Evolutionary conservation across 2,329 filamentous ascomycete genomes (phyloP).

Genomic region (Elsinoe australis): DNA sequence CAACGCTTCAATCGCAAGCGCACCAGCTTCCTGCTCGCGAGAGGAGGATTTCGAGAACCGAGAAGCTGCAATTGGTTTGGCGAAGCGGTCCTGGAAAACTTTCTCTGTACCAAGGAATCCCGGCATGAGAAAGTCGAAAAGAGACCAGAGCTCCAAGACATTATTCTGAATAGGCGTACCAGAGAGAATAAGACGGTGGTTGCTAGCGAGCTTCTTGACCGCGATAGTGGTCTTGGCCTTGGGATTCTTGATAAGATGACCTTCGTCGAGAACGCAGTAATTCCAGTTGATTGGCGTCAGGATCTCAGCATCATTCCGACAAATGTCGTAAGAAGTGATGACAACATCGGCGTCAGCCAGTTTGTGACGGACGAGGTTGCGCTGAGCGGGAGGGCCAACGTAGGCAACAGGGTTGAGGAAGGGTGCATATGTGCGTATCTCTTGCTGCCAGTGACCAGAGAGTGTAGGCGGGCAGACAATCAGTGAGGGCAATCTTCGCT

Average conservation of each 20-base stretch:
- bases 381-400: conserved; percentile 78
- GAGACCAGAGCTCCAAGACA: conserved; percentile 90
- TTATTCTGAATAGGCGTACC: conserved; percentile 98
- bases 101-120: conserved; percentile 94
- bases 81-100: conserved; percentile 92
- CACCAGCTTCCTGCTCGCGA: conserved; percentile 95
- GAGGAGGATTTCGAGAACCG: conserved; percentile 95
- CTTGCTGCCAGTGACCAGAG: conserved; percentile 97
- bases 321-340: conserved; percentile 96
- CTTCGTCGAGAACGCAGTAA: conserved; percentile 93
- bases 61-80: conserved; percentile 88
- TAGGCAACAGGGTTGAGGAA: conserved; percentile 88
- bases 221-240: conserved; percentile 92
- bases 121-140: conserved; percentile 99
- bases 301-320: conserved; percentile 86
- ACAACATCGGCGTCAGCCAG: conserved; percentile 81
- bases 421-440: conserved; percentile 89
- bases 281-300: conserved; percentile 86
- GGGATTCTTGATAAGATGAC: conserved; percentile 97
- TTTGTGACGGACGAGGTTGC: conserved; percentile 59
- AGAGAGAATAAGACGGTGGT: conserved; percentile 91
- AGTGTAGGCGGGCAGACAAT: conserved; percentile 95
- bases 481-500: conserved; percentile 73
- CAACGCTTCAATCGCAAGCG: conserved; percentile 91
- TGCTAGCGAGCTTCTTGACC: conserved; percentile 81